Conservation (phyloP, 352 stramenopile genomes). For the Phytophthora syringae region DNA sequence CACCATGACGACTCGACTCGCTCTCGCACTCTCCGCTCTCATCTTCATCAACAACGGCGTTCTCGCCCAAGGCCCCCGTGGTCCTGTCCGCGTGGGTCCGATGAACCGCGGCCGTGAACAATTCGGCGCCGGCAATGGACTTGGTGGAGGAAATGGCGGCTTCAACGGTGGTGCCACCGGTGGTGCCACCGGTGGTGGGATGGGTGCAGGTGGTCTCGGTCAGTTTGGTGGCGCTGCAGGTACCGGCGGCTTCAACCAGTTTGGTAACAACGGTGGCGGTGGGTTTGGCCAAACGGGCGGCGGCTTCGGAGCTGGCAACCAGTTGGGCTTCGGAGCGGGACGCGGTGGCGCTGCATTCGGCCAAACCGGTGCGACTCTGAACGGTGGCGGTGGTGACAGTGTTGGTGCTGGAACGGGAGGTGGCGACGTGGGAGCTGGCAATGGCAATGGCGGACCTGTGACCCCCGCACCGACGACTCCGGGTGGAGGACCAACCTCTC, state of each 20-base stretch:
- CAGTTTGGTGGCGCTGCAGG: neutral
- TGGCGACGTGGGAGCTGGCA: neutral
- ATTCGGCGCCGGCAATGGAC: conserved; percentile 13
- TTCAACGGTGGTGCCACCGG: neutral
- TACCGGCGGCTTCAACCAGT: neutral
- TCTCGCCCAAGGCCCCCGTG: conserved; percentile 27
- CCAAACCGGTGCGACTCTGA: conserved; percentile 1
- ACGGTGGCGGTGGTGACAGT: neutral
- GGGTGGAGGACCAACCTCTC: conserved; percentile 4
- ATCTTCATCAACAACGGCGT: conserved; percentile 17
- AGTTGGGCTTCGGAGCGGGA: neutral
- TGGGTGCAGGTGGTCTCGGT: neutral
- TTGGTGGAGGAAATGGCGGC: neutral
- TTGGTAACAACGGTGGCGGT: neutral
- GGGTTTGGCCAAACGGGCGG: neutral
- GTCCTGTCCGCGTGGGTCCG: conserved; percentile 17
- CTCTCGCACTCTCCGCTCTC: conserved; percentile 22
- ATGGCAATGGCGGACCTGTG: conserved; percentile 10
- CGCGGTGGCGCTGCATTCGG: conserved; percentile 4
- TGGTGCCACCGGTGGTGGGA: neutral
- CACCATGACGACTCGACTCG: conserved; percentile 28
- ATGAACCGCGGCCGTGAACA: conserved; percentile 23
- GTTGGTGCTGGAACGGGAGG: conserved; percentile 1
- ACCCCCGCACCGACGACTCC: conserved; percentile 32
- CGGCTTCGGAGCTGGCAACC: neutral